Evolutionary conservation across 106 monocot genomes (phyloP).

Genomic region (Alisma plantagoaquatica): DNA sequence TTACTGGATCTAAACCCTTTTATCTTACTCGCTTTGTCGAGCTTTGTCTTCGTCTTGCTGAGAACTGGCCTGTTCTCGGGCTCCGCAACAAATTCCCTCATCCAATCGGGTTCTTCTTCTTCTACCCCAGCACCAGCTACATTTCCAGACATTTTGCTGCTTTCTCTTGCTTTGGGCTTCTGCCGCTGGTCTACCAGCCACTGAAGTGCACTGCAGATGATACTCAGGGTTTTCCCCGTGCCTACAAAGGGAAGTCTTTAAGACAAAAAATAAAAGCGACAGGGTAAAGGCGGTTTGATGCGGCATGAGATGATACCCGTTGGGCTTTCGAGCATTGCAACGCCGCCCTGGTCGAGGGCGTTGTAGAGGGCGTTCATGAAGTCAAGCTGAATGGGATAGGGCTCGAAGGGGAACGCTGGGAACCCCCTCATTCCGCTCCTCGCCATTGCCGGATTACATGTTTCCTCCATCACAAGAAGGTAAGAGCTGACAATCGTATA

Average conservation of each 20-base stretch:
- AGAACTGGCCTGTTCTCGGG: background rate
- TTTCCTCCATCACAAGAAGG: too few relatives aligned
- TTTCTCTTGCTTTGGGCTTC: conserved; percentile 7
- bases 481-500: too few relatives aligned
- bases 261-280: too few relatives aligned
- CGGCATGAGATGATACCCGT: too few relatives aligned
- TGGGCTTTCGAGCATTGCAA: conserved; percentile 96
- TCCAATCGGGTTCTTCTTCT: conserved; percentile 90
- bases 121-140: background rate
- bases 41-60: conserved; percentile 1
- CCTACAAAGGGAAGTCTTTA: too few relatives aligned
- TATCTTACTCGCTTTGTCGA: too few relatives aligned
- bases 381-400: conserved; percentile 84
- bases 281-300: too few relatives aligned
- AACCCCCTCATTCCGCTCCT: too few relatives aligned
- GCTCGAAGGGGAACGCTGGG: conserved; percentile 86
- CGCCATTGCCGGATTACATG: too few relatives aligned
- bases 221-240: conserved; percentile 93
- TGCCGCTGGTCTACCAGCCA: conserved; percentile 64
- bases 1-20: too few relatives aligned
- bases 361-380: conserved; percentile 92
- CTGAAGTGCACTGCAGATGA: conserved; percentile 94
- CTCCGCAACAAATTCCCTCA: conserved; percentile 58
- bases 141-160: background rate
- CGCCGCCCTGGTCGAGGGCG: conserved; percentile 60